These are phyloP conservation scores for Neurospora sublineolata DNA, from an alignment of 495 filamentous ascomycete genomes.

Conservation along the genomic window DNA sequence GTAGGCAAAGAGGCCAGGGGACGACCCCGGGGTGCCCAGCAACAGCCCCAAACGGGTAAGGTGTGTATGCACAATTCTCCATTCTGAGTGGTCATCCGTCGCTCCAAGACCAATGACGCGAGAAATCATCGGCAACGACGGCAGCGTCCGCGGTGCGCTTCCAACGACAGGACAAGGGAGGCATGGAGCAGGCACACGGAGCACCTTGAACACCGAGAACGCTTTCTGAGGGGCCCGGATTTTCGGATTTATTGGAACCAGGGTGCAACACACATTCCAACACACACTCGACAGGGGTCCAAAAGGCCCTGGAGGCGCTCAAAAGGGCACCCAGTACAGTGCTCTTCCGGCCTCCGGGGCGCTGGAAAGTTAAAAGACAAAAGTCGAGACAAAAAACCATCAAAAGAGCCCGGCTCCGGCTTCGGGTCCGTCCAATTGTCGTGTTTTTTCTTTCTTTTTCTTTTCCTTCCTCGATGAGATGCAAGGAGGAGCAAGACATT, in stretches of 20 bases:
- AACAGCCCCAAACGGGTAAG: neutral
- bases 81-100: neutral
- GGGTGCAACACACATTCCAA: neutral
- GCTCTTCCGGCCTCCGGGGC: neutral
- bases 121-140: neutral
- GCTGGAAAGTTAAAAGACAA: neutral
- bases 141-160: neutral
- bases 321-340: neutral
- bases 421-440: neutral
- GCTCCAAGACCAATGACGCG: neutral
- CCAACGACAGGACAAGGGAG: neutral
- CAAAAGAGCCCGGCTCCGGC: neutral
- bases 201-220: neutral
- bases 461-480: neutral
- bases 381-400: neutral
- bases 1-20: neutral
- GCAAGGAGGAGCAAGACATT: neutral
- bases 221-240: neutral
- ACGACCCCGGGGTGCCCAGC: neutral
- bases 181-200: neutral
- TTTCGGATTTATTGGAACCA: neutral
- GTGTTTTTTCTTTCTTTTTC: neutral
- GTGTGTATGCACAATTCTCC: neutral
- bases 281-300: neutral
- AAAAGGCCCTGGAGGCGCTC: neutral